These are phyloP conservation scores for Colletotrichum phormii DNA, from an alignment of 2,329 filamentous ascomycete species.

Conservation along the genomic window DNA sequence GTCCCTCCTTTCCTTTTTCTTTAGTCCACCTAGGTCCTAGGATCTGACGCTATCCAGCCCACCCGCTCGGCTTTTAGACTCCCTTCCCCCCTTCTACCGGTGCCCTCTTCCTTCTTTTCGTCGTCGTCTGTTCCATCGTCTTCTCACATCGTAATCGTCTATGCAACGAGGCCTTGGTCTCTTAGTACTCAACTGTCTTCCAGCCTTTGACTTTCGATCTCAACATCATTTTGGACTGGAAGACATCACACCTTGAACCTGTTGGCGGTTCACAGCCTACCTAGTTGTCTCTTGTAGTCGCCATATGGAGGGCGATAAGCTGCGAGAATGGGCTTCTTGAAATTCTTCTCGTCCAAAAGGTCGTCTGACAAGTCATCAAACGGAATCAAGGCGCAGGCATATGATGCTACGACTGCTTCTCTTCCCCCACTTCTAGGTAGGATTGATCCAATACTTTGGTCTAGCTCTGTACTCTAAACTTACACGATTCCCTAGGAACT, in stretches of 20 bases:
- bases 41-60: constrained; percentile 21
- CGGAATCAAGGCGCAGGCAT: constrained; percentile 49
- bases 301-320: constrained; percentile 24
- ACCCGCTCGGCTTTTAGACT: constrained; percentile 27
- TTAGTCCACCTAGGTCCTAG: constrained; percentile 1
- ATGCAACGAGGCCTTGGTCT: neutral
- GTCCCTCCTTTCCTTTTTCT: constrained; percentile 32
- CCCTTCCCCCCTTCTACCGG: constrained; percentile 5
- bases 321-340: constrained; percentile 49
- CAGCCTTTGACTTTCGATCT: neutral
- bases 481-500: constrained; percentile 45
- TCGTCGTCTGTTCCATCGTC: neutral
- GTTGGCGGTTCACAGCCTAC: neutral
- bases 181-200: neutral
- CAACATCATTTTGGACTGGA: neutral
- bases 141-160: neutral
- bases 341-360: constrained; percentile 47
- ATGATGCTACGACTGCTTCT: constrained; percentile 50
- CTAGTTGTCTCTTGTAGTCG: neutral
- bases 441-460: neutral
- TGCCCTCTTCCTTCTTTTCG: neutral
- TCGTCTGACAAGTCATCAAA: constrained; percentile 35
- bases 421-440: constrained; percentile 52
- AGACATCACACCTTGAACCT: neutral
- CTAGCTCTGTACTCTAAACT: constrained; percentile 1